Conservation (phyloP, 306 rosid species). For the Senna tora region DNA sequence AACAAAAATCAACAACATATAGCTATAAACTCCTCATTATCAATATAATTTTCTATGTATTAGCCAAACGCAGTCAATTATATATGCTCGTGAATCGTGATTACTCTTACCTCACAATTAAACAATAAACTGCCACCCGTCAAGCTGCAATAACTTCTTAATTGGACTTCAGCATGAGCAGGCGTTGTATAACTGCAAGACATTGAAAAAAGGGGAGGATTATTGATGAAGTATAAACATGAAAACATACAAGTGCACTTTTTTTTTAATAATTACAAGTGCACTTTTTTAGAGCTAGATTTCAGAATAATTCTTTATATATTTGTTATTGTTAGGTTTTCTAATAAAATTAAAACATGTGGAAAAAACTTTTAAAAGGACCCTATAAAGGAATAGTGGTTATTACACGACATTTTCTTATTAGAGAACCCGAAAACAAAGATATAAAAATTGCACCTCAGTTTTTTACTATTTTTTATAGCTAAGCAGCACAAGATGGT, state of each 20-base stretch:
- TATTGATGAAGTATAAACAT: neutral
- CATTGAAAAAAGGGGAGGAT: neutral
- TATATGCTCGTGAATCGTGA: neutral
- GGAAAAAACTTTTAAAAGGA: too few species aligned
- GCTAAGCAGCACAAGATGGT: neutral
- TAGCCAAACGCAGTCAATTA: neutral
- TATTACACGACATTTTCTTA: too few species aligned
- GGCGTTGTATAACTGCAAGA: conserved; percentile 64
- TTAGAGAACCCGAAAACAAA: too few species aligned
- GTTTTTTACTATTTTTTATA: too few species aligned
- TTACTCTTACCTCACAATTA: conserved; percentile 58
- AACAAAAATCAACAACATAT: too few species aligned
- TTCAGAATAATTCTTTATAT: too few species aligned
- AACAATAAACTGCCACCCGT: conserved; percentile 60
- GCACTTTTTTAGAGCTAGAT: neutral
- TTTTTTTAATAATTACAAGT: too few species aligned
- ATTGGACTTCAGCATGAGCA: conserved; percentile 66
- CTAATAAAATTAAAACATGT: too few species aligned
- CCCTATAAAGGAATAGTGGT: too few species aligned
- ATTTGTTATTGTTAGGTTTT: too few species aligned
- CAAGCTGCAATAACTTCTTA: conserved; percentile 58
- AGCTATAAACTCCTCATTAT: neutral
- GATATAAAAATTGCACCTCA: too few species aligned
- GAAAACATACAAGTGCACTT: neutral
- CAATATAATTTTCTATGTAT: neutral